A percentile compares a stretch with the other conserved stretches of the same genome.
Conservation (phyloP, 768 basidiomycete species). For the Phanerochaete carnosa region DNA sequence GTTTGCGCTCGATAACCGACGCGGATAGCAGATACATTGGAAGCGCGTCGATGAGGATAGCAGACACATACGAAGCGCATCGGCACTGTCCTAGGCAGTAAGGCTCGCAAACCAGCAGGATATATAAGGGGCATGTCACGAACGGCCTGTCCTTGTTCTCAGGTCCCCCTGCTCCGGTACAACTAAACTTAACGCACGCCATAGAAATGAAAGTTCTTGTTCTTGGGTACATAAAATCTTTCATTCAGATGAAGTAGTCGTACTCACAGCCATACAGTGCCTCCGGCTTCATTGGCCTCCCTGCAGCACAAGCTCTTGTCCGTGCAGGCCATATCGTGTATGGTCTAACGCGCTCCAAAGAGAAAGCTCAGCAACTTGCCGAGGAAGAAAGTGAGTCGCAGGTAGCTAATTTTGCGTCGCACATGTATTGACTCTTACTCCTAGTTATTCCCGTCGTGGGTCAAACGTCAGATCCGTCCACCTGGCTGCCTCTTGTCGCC, state of each 20-base stretch:
- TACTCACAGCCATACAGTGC: constrained; percentile 25
- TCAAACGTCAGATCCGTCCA: constrained; percentile 19
- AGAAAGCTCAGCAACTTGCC: constrained; percentile 31
- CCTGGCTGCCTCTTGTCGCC: constrained; percentile 26
- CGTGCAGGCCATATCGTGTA: constrained; percentile 46
- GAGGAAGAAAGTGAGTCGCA: constrained; percentile 37
- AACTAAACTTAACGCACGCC: background rate
- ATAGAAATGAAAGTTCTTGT: constrained; percentile 23
- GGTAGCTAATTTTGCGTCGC: background rate
- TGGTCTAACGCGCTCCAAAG: constrained; percentile 37
- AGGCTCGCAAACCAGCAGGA: no score
- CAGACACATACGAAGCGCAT: no score
- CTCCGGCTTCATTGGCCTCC: constrained; percentile 42
- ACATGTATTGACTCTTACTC: background rate
- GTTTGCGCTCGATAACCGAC: no score
- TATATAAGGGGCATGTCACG: background rate
- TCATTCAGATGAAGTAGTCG: background rate
- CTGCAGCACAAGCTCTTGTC: constrained; percentile 40
- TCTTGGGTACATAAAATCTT: constrained; percentile 16
- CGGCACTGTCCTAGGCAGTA: no score
- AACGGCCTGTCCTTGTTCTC: background rate
- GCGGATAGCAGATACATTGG: background rate
- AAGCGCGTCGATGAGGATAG: background rate
- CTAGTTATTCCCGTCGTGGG: constrained; percentile 37
- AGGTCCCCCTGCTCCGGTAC: background rate